A percentile compares a stretch with the other conserved stretches of the same genome.
phyloP scores from a whole-genome alignment of 257 asterid species.

The Eustoma russellianum region DNA sequence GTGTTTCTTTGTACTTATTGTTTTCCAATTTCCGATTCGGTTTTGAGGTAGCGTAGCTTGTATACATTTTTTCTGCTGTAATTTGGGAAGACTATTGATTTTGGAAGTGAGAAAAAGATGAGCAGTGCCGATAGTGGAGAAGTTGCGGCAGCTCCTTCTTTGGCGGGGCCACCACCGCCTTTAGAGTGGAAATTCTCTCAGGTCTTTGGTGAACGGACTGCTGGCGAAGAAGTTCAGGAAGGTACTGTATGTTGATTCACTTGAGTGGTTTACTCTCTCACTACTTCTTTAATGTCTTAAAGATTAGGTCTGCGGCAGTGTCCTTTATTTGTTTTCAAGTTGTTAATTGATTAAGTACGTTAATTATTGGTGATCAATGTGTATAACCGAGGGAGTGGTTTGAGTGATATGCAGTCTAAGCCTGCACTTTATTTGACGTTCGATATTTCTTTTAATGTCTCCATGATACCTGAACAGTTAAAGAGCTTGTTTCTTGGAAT shows the following conservation, averaged over 20 bases:
- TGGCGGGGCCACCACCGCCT: slow-evolving; percentile 72
- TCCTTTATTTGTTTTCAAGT: slow-evolving; percentile 27
- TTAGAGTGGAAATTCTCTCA: slow-evolving; percentile 98
- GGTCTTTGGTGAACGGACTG: slow-evolving; percentile 95
- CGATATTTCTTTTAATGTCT: slow-evolving; percentile 19
- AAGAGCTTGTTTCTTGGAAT: background rate
- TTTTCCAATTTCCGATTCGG: slow-evolving; percentile 20
- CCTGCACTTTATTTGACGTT: slow-evolving; percentile 21
- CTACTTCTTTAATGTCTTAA: background rate
- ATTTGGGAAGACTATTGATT: slow-evolving; percentile 23
- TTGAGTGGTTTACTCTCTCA: background rate
- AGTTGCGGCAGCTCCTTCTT: slow-evolving; percentile 62
- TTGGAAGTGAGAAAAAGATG: slow-evolving; percentile 28
- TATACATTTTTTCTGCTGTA: slow-evolving; percentile 11
- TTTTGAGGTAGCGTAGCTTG: slow-evolving; percentile 5
- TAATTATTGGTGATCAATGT: no score
- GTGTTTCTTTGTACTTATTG: slow-evolving; percentile 17
- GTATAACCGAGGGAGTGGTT: no score
- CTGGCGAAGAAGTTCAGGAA: slow-evolving; percentile 99
- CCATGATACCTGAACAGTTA: background rate
- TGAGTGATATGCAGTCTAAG: background rate
- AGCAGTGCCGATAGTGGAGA: slow-evolving; percentile 64
- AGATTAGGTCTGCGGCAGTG: background rate
- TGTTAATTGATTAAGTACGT: slow-evolving; percentile 12
- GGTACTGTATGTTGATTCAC: slow-evolving; percentile 29